Base-by-base conservation (phyloP, 805 yeast genomes). In the Pichia heedii region DNA sequence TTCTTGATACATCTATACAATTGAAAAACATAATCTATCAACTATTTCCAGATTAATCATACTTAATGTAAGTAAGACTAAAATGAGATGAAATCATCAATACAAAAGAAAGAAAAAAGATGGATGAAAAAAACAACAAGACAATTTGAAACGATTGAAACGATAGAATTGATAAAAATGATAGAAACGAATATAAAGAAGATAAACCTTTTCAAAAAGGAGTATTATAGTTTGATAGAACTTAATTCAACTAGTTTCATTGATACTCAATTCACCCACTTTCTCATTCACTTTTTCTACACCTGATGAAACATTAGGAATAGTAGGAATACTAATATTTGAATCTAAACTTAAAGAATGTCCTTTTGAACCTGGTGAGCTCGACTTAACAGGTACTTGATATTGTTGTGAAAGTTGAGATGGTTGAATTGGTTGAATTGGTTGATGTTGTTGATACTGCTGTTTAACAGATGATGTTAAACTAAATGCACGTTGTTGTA, bases 211-310 rank as follows among this genome's bases (percentile, higher is more conserved):
- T 9, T 32, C 18, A 32, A 22, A 15, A 9, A 29, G 9, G 27
- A 24, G 9, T 24, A 24, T 5, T 24, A 24, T 24, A 24, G 9
- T 24, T 6, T 24, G 13, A 24, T 24, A 24, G 27, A 24, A 24
- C 7, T 5, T 29, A 11, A 9, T 29, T 22, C 19, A 37, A 13
- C 15, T 36, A 21, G 30, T 13, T 33, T 43, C 44, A 15, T 49
- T 46, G 15, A 56, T 42, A 22, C 51, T 46, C 9, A 54, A 20
- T 27, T 55, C 57, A 22, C 51, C 61, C 27, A 52, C 55, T 41
- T 57, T 50, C 22, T 53, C 54, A 35, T 43, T 44, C 8, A 43
- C 22, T 36, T 26, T 42, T 33, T 48, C 53, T 38, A 50, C 9
- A 32, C 16, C 16, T 16, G 19, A 9, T 16, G 9, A 6, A 9